Percentiles rank a stretch among this genome's conserved stretches.
These are phyloP conservation scores for Colletotrichum sansevieriae DNA, from an alignment of 2,329 filamentous ascomycete species.

Conservation along the genomic window DNA sequence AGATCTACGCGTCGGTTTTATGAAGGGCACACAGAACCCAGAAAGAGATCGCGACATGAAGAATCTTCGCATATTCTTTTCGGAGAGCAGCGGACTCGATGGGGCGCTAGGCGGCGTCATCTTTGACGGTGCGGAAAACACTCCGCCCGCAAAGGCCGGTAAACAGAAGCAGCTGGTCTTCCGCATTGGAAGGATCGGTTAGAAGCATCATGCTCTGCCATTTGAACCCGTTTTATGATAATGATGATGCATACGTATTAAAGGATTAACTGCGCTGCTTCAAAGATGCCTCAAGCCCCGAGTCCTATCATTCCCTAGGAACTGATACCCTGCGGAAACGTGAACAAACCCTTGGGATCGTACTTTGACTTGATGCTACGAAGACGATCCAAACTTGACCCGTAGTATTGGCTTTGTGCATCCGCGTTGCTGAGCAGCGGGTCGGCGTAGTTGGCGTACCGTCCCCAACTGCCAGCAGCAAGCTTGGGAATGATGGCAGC, in stretches of 20 bases:
- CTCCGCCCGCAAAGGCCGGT: too few species aligned
- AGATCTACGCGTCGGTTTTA: not conserved
- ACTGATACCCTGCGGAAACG: constrained; percentile 51
- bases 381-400: constrained; percentile 53
- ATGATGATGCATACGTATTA: not conserved
- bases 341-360: constrained; percentile 58
- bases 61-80: not conserved
- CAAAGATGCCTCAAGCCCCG: not conserved
- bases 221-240: not conserved
- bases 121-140: not conserved
- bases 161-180: constrained; percentile 7
- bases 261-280: not conserved
- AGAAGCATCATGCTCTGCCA: not conserved
- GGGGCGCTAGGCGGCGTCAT: not conserved
- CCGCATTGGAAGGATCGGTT: constrained; percentile 1
- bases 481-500: constrained; percentile 51
- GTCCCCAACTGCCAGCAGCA: constrained; percentile 56
- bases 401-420: constrained; percentile 65
- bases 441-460: constrained; percentile 68
- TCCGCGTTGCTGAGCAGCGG: constrained; percentile 58
- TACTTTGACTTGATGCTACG: constrained; percentile 54
- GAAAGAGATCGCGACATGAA: not conserved
- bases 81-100: not conserved
- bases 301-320: not conserved
- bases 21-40: not conserved